Percentiles rank a stretch among this genome's conserved stretches.
phyloP scores from a whole-genome alignment of 2,329 filamentous ascomycete species.

The Microcera coccophila region DNA sequence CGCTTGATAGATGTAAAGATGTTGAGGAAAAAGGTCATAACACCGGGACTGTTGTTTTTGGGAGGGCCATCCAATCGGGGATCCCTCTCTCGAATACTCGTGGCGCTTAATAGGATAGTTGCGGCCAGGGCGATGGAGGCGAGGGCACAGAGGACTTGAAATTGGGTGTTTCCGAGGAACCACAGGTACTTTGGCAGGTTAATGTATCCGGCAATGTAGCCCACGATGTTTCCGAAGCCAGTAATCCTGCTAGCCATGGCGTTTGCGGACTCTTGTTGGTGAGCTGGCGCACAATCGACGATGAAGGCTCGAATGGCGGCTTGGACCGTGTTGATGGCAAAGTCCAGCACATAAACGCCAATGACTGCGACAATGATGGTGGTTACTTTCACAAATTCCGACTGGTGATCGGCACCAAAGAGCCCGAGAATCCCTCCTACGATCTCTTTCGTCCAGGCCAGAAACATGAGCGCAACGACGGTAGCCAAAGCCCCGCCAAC shows the following conservation, averaged over 20 bases:
- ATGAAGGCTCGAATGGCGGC: slow-evolving; percentile 89
- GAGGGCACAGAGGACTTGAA: slow-evolving; percentile 86
- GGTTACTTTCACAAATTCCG: slow-evolving; percentile 57
- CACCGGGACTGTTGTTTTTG: slow-evolving; percentile 56
- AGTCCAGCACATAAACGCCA: slow-evolving; percentile 87
- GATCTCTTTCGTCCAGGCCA: slow-evolving; percentile 72
- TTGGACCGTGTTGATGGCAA: slow-evolving; percentile 96
- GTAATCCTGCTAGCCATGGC: slow-evolving; percentile 87
- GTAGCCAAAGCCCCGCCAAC: slow-evolving; percentile 65
- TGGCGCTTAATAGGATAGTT: slow-evolving; percentile 68
- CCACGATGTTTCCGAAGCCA: slow-evolving; percentile 85
- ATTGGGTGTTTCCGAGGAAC: slow-evolving; percentile 83
- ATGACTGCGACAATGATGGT: slow-evolving; percentile 77
- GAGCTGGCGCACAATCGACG: slow-evolving; percentile 84
- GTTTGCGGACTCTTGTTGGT: slow-evolving; percentile 92
- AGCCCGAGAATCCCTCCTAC: slow-evolving; percentile 63
- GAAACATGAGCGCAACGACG: slow-evolving; percentile 61
- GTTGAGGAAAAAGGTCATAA: slow-evolving; percentile 74
- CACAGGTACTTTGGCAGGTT: slow-evolving; percentile 71
- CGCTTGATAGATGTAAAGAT: slow-evolving; percentile 73
- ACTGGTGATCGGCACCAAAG: slow-evolving; percentile 67
- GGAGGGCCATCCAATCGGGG: slow-evolving; percentile 67
- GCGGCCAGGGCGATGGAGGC: slow-evolving; percentile 68
- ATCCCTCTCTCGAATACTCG: slow-evolving; percentile 72
- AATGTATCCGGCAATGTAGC: slow-evolving; percentile 82